phyloP scores from a whole-genome alignment of 106 monocot species.

The Apostasia shenzhenica region DNA sequence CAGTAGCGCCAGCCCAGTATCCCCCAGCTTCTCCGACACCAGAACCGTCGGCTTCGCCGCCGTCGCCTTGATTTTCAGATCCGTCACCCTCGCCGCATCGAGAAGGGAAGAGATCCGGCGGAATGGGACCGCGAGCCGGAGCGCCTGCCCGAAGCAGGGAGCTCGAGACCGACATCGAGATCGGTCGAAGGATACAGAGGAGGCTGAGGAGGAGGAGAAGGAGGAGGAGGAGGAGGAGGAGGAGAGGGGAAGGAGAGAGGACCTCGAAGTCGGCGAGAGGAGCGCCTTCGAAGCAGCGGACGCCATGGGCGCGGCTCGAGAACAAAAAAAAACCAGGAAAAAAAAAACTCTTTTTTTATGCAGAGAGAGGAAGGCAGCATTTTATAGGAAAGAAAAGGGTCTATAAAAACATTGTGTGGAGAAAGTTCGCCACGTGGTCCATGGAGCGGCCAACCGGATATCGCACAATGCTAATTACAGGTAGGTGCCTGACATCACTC shows the following conservation, averaged over 20 bases:
- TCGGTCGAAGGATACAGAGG: constrained; percentile 10
- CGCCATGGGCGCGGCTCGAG: constrained; percentile 3
- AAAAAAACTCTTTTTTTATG: neutral
- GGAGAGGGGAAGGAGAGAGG: neutral
- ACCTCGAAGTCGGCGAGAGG: neutral
- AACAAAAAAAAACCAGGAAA: neutral
- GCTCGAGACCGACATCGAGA: neutral
- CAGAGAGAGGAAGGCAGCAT: too few relatives aligned
- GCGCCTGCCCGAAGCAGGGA: constrained; percentile 7
- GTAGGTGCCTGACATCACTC: too few relatives aligned
- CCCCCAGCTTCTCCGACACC: constrained; percentile 84
- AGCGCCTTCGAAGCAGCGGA: constrained; percentile 6
- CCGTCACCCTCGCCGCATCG: neutral
- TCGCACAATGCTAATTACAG: too few relatives aligned
- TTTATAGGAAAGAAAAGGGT: too few relatives aligned
- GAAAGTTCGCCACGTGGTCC: too few relatives aligned
- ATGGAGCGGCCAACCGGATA: too few relatives aligned
- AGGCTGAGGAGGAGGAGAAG: neutral
- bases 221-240: neutral
- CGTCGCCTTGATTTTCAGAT: neutral
- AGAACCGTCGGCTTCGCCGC: constrained; percentile 58
- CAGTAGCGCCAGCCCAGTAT: constrained; percentile 53
- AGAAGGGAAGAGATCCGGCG: neutral
- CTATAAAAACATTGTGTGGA: too few relatives aligned
- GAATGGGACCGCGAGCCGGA: neutral